phyloP scores from a whole-genome alignment of 192 early-diverging fungal genomes.

The Coemansia sp. region DNA sequence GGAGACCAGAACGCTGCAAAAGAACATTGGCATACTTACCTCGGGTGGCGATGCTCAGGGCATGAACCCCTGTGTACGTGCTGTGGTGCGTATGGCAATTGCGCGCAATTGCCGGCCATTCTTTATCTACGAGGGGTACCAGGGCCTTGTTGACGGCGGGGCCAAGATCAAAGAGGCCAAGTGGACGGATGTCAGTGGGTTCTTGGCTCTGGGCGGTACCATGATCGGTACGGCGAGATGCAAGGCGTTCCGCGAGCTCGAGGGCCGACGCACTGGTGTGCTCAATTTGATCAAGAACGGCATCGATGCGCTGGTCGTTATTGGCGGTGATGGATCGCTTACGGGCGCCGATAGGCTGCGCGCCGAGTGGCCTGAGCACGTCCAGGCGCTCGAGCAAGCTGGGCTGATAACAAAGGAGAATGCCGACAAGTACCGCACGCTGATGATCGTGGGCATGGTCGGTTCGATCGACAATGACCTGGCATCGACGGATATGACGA shows the following conservation, averaged over 20 bases:
- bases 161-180: conserved; percentile 77
- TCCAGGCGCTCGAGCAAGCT: conserved; percentile 70
- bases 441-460: conserved; percentile 96
- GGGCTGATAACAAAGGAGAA: conserved; percentile 64
- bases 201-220: conserved; percentile 87
- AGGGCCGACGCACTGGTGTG: conserved; percentile 82
- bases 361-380: conserved; percentile 85
- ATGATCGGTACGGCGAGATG: conserved; percentile 94
- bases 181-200: conserved; percentile 93
- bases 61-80: conserved; percentile 95
- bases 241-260: conserved; percentile 78
- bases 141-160: conserved; percentile 94
- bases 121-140: conserved; percentile 95
- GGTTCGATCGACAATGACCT: conserved; percentile 98
- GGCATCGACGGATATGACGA: conserved; percentile 90
- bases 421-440: conserved; percentile 61
- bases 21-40: conserved; percentile 92
- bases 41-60: conserved; percentile 96
- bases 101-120: conserved; percentile 81
- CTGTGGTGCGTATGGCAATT: conserved; percentile 87
- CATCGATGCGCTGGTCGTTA: conserved; percentile 93
- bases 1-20: conserved; percentile 26
- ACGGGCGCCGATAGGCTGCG: conserved; percentile 94
- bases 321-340: conserved; percentile 96
- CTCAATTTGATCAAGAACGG: conserved; percentile 87